A percentile compares a stretch with the other conserved stretches of the same genome.
Conservation (phyloP, 2,329 filamentous ascomycete species). For the Rhexocercosporidium sp. region DNA sequence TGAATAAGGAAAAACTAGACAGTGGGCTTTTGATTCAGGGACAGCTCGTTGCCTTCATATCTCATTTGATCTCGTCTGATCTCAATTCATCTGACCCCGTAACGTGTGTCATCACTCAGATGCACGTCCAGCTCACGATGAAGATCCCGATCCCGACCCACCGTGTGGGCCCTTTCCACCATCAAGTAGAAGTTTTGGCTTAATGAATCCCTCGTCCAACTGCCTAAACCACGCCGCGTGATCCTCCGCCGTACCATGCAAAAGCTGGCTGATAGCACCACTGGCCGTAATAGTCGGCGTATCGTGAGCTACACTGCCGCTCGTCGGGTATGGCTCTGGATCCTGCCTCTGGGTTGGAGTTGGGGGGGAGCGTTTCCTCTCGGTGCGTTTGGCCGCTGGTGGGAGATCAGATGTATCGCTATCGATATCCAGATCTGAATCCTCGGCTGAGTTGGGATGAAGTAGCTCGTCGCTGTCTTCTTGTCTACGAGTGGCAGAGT, state of each 20-base stretch:
- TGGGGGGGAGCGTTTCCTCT: conserved; percentile 24
- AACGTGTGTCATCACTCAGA: background rate
- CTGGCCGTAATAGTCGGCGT: conserved; percentile 67
- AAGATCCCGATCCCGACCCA: conserved; percentile 4
- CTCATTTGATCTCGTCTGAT: background rate
- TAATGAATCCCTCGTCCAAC: conserved; percentile 95
- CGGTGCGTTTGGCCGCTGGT: conserved; percentile 55
- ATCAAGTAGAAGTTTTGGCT: conserved; percentile 86
- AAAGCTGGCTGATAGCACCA: conserved; percentile 75
- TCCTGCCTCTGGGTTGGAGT: conserved; percentile 20
- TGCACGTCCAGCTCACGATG: background rate
- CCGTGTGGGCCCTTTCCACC: conserved; percentile 49
- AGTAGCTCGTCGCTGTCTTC: conserved; percentile 58
- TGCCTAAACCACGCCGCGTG: conserved; percentile 89
- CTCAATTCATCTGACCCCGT: background rate
- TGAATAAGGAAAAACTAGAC: background rate
- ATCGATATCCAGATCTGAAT: conserved; percentile 59
- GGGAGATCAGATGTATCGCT: conserved; percentile 71
- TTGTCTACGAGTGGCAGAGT: conserved; percentile 44
- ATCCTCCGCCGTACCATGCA: conserved; percentile 80
- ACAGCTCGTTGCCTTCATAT: background rate
- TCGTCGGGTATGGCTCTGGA: conserved; percentile 40
- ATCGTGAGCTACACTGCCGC: conserved; percentile 38
- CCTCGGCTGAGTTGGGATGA: conserved; percentile 48
- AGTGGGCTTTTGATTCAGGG: background rate